Evolutionary conservation across 768 basidiomycete genomes (phyloP).

Genomic region (Pleurotus pulmonarius): DNA sequence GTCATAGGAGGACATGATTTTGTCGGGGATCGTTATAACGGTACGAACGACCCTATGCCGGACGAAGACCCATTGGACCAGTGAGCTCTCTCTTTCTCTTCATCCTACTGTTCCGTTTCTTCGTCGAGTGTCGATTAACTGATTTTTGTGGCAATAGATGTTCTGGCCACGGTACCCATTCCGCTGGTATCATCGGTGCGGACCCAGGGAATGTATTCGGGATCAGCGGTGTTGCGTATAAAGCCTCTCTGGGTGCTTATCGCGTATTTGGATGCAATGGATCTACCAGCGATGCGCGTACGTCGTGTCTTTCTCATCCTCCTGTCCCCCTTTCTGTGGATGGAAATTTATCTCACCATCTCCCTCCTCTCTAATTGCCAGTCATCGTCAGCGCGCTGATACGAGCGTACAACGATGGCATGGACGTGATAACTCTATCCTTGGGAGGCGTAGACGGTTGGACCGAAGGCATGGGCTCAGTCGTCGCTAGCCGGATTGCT

Average conservation of each 20-base stretch:
- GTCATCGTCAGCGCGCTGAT: constrained; percentile 36
- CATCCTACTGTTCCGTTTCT: not conserved
- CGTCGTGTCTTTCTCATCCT: not conserved
- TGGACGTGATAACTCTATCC: constrained; percentile 51
- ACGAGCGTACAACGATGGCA: constrained; percentile 32
- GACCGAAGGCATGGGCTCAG: constrained; percentile 37
- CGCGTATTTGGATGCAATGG: constrained; percentile 46
- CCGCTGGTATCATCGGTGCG: constrained; percentile 41
- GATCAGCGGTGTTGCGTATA: constrained; percentile 48
- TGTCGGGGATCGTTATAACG: constrained; percentile 35
- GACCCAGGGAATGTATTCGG: constrained; percentile 38
- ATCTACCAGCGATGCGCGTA: constrained; percentile 32
- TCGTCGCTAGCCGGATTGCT: constrained; percentile 43
- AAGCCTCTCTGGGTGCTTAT: constrained; percentile 36
- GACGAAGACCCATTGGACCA: constrained; percentile 33
- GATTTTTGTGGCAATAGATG: not conserved
- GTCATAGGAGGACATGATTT: constrained; percentile 38
- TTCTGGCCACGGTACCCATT: constrained; percentile 21
- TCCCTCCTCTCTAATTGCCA: constrained; percentile 2
- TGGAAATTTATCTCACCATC: not conserved
- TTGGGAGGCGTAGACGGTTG: constrained; percentile 47
- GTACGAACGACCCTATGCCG: constrained; percentile 28
- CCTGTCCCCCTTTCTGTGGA: no score
- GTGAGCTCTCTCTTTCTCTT: constrained; percentile 9
- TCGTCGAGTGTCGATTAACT: not conserved